A percentile compares a stretch with the other conserved stretches of the same genome.
These are phyloP conservation scores for Dionaea muscipula DNA, from an alignment of 179 eudicot genomes.

Conservation along the genomic window DNA sequence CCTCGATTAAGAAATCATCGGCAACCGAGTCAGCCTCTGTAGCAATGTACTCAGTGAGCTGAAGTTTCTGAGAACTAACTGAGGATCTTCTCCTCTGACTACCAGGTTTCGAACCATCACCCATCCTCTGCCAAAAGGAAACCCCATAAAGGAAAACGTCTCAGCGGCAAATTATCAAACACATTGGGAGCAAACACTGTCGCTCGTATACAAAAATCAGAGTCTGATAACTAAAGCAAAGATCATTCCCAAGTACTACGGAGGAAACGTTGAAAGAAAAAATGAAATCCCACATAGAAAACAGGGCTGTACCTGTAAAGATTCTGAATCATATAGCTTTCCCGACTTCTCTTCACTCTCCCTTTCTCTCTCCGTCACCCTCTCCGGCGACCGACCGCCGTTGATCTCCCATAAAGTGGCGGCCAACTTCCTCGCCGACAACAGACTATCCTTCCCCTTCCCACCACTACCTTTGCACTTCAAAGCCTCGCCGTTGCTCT, in stretches of 20 bases:
- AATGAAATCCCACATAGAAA: slow-evolving; percentile 22
- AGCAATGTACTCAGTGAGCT: slow-evolving; percentile 27
- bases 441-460: slow-evolving; percentile 21
- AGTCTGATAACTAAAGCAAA: background rate
- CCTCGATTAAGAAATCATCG: slow-evolving; percentile 22
- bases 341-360: slow-evolving; percentile 2
- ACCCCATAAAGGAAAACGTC: too few relatives aligned
- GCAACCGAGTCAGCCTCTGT: slow-evolving; percentile 12
- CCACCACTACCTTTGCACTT: slow-evolving; percentile 7
- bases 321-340: slow-evolving; percentile 11
- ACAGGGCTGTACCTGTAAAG: slow-evolving; percentile 17
- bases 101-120: slow-evolving; percentile 24
- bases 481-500: slow-evolving; percentile 26
- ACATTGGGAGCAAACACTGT: background rate
- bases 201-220: background rate
- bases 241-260: background rate
- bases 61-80: slow-evolving; percentile 27
- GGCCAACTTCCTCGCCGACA: slow-evolving; percentile 38
- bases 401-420: slow-evolving; percentile 40
- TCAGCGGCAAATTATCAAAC: background rate
- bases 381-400: slow-evolving; percentile 27
- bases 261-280: background rate
- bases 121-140: slow-evolving; percentile 13
- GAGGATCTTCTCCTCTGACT: slow-evolving; percentile 37
- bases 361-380: slow-evolving; percentile 10